Evolutionary conservation across 108 stramenopile species (phyloP).

Genomic region (Cyclotella distinguenda): DNA sequence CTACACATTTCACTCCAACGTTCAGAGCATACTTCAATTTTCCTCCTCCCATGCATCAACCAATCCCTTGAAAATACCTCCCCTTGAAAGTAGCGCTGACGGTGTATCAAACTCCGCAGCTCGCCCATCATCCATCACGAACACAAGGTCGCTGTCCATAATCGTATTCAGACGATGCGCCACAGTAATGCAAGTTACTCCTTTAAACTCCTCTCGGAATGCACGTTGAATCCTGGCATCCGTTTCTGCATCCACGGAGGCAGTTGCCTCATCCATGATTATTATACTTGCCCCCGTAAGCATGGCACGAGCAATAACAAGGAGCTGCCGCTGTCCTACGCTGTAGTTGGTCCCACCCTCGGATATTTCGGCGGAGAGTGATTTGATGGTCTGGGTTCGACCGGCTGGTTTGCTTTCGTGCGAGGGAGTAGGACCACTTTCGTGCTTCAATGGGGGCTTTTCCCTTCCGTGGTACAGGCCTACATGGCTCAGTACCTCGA

Average conservation of each 20-base stretch:
- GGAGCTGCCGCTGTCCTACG: slow-evolving; percentile 95
- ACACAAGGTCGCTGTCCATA: slow-evolving; percentile 89
- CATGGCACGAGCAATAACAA: slow-evolving; percentile 94
- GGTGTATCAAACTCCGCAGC: slow-evolving; percentile 84
- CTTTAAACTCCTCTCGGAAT: slow-evolving; percentile 67
- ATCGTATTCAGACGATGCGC: slow-evolving; percentile 97
- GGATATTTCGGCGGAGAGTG: slow-evolving; percentile 69
- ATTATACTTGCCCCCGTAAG: slow-evolving; percentile 70
- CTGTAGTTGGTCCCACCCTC: slow-evolving; percentile 91
- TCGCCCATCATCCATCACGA: slow-evolving; percentile 92
- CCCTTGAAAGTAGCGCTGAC: slow-evolving; percentile 52
- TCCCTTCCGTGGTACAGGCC: slow-evolving; percentile 43
- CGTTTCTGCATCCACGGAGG: slow-evolving; percentile 89
- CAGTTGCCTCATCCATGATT: slow-evolving; percentile 89
- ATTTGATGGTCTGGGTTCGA: slow-evolving; percentile 47
- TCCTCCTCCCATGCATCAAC: slow-evolving; percentile 64
- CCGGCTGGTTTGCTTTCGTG: slow-evolving; percentile 22
- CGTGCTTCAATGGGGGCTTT: slow-evolving; percentile 32
- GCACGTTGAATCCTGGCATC: slow-evolving; percentile 88
- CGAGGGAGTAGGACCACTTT: neutral
- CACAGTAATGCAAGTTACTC: slow-evolving; percentile 83
- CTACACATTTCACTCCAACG: too few species aligned
- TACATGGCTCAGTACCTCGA: slow-evolving; percentile 71
- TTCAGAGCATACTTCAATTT: too few species aligned
- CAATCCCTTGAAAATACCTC: slow-evolving; percentile 74